Evolutionary conservation across 768 basidiomycete genomes (phyloP).

Genomic region (Boletus sp.): DNA sequence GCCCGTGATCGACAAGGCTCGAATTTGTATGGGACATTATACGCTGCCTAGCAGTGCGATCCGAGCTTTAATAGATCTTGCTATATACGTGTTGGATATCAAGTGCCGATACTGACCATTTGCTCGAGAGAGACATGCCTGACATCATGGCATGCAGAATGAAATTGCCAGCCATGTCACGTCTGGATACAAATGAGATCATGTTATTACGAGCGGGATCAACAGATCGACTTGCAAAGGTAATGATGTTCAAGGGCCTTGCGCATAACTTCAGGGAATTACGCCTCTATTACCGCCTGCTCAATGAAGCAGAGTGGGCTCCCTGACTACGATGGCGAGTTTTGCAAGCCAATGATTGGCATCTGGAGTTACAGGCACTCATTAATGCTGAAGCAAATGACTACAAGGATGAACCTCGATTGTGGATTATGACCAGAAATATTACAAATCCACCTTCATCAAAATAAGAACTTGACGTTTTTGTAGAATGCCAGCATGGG

Average conservation of each 20-base stretch:
- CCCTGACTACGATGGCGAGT: neutral
- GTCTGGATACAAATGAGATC: no score
- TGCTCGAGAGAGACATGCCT: neutral
- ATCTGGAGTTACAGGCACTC: neutral
- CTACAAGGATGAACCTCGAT: neutral
- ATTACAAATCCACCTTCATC: constrained; percentile 16
- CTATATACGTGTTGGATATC: no score
- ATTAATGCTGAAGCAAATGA: neutral
- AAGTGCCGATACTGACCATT: no score
- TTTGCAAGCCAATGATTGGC: neutral
- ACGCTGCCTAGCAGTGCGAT: neutral
- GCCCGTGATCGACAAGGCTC: neutral
- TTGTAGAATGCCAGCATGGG: constrained; percentile 87
- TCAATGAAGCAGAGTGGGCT: neutral
- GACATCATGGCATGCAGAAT: neutral
- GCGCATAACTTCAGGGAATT: neutral
- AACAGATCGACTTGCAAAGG: neutral
- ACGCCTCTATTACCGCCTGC: neutral
- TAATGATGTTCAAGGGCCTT: neutral
- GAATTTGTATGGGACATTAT: neutral
- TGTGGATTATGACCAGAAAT: neutral
- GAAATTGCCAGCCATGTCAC: neutral
- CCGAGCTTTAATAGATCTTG: no score
- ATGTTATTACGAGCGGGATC: neutral
- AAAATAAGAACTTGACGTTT: constrained; percentile 94